These are phyloP conservation scores for Moricandia arvensis DNA, from an alignment of 345 rosid genomes.

Conservation along the genomic window DNA sequence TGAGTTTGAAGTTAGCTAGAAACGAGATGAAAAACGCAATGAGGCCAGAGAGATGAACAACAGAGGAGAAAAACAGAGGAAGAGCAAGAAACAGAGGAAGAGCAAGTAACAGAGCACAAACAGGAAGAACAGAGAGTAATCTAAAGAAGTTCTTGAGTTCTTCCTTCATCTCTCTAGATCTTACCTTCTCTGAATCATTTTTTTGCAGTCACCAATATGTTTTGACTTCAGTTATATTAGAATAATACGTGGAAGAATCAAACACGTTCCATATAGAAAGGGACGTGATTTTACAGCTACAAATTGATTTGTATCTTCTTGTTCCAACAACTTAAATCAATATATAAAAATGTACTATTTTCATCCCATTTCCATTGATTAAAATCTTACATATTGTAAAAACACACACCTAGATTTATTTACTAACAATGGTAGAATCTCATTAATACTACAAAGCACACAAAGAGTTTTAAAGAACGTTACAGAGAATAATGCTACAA, in stretches of 20 bases:
- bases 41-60: conserved; percentile 5
- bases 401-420: not conserved
- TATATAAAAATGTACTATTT: no score
- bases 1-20: conserved; percentile 43
- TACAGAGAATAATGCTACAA: not conserved
- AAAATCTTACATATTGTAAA: not conserved
- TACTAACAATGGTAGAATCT: not conserved
- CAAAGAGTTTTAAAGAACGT: not conserved
- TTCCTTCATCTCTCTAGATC: conserved; percentile 29
- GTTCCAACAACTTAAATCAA: not conserved
- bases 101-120: conserved; percentile 33
- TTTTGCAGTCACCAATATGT: not conserved
- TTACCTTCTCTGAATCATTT: not conserved
- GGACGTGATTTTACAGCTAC: not conserved
- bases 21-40: conserved; percentile 36
- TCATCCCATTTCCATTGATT: not conserved
- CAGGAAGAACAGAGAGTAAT: conserved; percentile 39
- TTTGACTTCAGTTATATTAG: conserved; percentile 3
- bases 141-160: conserved; percentile 29
- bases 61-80: no score
- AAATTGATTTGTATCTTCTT: not conserved
- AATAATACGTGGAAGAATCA: not conserved
- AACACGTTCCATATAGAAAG: not conserved
- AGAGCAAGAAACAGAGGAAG: conserved; percentile 37
- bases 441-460: not conserved